phyloP scores from a whole-genome alignment of 441 rosid species.

The Bruguiera hainesii region DNA sequence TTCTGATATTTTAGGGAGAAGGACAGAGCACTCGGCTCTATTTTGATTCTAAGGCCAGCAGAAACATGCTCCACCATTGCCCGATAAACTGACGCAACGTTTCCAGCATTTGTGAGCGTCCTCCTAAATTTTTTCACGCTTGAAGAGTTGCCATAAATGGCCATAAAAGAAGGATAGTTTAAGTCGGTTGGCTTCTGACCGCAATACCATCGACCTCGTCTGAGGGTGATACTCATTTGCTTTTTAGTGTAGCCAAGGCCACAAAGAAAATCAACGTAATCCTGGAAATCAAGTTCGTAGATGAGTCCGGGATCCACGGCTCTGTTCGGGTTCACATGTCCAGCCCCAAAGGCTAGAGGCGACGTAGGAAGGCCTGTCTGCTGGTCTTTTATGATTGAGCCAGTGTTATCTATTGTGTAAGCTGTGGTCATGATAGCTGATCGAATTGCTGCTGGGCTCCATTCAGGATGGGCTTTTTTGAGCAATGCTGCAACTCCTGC shows the following conservation, averaged over 20 bases:
- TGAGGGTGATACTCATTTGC: conserved; percentile 31
- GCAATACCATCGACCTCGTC: conserved; percentile 39
- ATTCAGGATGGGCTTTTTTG: conserved; percentile 51
- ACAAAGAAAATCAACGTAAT: conserved; percentile 57
- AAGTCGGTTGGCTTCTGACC: conserved; percentile 35
- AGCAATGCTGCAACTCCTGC: conserved; percentile 83
- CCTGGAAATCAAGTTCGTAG: conserved; percentile 48
- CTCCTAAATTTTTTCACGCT: conserved; percentile 39
- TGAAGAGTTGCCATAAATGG: conserved; percentile 34
- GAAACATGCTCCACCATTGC: not conserved
- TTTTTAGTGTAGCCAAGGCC: conserved; percentile 34
- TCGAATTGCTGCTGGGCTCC: conserved; percentile 78
- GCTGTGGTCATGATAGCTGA: conserved; percentile 87
- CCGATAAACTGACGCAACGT: conserved; percentile 11
- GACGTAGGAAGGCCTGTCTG: conserved; percentile 33
- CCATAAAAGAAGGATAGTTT: conserved; percentile 64
- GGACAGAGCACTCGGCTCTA: conserved; percentile 1
- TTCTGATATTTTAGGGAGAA: conserved; percentile 23
- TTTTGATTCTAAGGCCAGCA: not conserved
- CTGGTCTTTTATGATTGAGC: not conserved
- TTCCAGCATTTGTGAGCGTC: conserved; percentile 61
- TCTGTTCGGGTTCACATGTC: conserved; percentile 25
- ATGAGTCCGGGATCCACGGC: conserved; percentile 62
- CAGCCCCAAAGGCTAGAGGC: conserved; percentile 57
- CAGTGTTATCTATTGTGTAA: conserved; percentile 37